Conservation (phyloP, 345 rosid species). For the Stellera chamaejasme region DNA sequence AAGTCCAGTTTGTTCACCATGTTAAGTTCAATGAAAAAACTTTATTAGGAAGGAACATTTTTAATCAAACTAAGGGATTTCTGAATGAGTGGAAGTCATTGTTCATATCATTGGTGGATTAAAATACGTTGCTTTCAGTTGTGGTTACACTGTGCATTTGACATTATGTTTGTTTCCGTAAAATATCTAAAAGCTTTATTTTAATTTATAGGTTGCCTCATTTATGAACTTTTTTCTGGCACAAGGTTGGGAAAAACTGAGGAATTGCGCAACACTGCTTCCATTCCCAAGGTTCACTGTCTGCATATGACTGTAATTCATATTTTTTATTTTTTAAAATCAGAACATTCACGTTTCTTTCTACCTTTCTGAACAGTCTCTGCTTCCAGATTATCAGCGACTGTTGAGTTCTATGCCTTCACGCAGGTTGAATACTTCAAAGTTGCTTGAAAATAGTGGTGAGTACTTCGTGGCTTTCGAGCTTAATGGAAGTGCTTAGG, state of each 20-base stretch:
- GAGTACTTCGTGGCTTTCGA: conserved; percentile 16
- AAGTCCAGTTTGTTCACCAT: too few relatives aligned
- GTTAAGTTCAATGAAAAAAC: too few relatives aligned
- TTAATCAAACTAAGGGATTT: too few relatives aligned
- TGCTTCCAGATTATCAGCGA: conserved; percentile 99
- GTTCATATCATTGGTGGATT: too few relatives aligned
- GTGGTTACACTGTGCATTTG: too few relatives aligned
- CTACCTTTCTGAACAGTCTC: conserved; percentile 62
- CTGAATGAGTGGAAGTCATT: too few relatives aligned
- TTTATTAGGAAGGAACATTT: too few relatives aligned
- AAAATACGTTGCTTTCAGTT: too few relatives aligned
- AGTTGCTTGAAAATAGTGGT: conserved; percentile 96
- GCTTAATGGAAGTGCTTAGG: not conserved
- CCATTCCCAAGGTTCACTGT: conserved; percentile 81
- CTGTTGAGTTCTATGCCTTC: conserved; percentile 94
- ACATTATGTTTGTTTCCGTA: not conserved
- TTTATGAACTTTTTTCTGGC: conserved; percentile 89
- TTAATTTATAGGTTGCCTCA: conserved; percentile 67
- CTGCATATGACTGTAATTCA: not conserved
- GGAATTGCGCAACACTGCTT: conserved; percentile 86
- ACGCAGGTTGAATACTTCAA: conserved; percentile 94
- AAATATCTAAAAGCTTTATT: conserved; percentile 1
- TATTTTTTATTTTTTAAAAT: conserved; percentile 11
- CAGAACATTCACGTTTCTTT: conserved; percentile 32
- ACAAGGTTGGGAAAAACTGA: conserved; percentile 80